phyloP scores from a whole-genome alignment of 2,329 filamentous ascomycete genomes.

The Hypoxylon rubiginosum region DNA sequence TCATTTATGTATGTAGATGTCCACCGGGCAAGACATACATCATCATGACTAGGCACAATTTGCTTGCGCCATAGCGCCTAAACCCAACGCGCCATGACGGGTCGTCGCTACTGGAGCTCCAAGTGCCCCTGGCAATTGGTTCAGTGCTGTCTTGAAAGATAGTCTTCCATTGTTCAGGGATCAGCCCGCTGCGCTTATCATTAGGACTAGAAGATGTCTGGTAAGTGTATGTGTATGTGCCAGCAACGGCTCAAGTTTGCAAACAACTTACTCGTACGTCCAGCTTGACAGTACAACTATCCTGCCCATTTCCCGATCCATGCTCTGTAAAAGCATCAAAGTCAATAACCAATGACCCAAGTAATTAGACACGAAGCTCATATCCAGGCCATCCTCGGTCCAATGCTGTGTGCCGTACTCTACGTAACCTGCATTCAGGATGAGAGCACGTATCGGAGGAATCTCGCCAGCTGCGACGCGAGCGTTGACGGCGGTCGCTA shows the following conservation, averaged over 20 bases:
- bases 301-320: slow-evolving; percentile 37
- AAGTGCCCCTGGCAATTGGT: slow-evolving; percentile 43
- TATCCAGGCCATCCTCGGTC: slow-evolving; percentile 42
- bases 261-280: slow-evolving; percentile 52
- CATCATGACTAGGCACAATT: slow-evolving; percentile 50
- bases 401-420: slow-evolving; percentile 42
- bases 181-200: slow-evolving; percentile 9
- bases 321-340: slow-evolving; percentile 42
- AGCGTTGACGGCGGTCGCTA: slow-evolving; percentile 26
- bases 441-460: slow-evolving; percentile 56
- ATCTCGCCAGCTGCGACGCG: slow-evolving; percentile 44
- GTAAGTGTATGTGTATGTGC: background rate
- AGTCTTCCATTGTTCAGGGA: slow-evolving; percentile 29
- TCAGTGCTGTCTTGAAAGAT: slow-evolving; percentile 39
- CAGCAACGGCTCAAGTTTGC: background rate
- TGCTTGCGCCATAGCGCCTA: slow-evolving; percentile 48
- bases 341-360: slow-evolving; percentile 46
- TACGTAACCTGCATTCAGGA: slow-evolving; percentile 53
- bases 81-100: slow-evolving; percentile 42
- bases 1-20: slow-evolving; percentile 1
- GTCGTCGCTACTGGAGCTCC: slow-evolving; percentile 44
- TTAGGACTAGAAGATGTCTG: background rate
- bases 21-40: slow-evolving; percentile 30
- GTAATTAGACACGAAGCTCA: slow-evolving; percentile 41
- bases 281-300: slow-evolving; percentile 41